Evolutionary conservation across 2,329 filamentous ascomycete genomes (phyloP).

Genomic region (Botrytis squamosa): DNA sequence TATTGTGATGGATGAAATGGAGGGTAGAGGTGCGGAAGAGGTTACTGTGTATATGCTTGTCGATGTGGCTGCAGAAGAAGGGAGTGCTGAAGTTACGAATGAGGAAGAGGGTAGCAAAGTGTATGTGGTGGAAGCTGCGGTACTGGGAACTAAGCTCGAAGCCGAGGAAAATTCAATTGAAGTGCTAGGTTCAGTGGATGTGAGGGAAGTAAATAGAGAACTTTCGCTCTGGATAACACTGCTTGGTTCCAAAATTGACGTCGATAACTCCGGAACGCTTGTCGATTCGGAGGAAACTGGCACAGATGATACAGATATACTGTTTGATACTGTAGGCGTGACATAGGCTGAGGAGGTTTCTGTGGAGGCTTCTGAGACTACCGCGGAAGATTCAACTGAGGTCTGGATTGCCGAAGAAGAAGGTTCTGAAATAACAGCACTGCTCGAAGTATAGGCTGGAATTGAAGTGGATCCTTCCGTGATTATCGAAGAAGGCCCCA

Average conservation of each 20-base stretch:
- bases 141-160: slow-evolving; percentile 3
- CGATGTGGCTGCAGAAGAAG: background rate
- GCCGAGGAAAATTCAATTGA: background rate
- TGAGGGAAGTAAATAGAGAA: background rate
- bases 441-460: background rate
- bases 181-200: background rate
- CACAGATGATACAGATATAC: background rate
- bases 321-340: background rate
- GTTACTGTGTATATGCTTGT: slow-evolving; percentile 1
- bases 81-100: background rate
- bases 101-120: background rate
- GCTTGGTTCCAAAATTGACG: background rate
- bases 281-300: background rate
- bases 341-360: background rate
- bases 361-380: background rate
- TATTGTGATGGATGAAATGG: slow-evolving; percentile 8
- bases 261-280: background rate
- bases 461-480: background rate
- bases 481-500: background rate
- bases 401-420: background rate
- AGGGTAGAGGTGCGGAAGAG: background rate
- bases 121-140: slow-evolving; percentile 8
- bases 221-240: background rate
- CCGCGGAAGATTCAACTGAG: background rate
- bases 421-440: background rate